A percentile compares a stretch with the other conserved stretches of the same genome.
These are phyloP conservation scores for Tolypocladium album DNA, from an alignment of 2,329 filamentous ascomycete genomes.

Conservation along the genomic window DNA sequence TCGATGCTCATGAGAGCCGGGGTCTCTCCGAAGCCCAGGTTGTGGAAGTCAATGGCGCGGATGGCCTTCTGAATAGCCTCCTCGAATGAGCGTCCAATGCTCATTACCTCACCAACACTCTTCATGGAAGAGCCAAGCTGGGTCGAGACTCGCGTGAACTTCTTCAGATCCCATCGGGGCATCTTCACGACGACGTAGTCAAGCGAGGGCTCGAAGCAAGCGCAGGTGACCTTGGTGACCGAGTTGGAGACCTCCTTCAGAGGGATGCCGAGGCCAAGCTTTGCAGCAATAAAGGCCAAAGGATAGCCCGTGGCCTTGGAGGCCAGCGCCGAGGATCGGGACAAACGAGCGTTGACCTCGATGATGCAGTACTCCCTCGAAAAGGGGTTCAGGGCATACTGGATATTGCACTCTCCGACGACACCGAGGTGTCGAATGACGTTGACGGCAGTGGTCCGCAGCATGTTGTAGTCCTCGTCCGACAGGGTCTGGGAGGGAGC, in stretches of 20 bases:
- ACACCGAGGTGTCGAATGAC: slow-evolving; percentile 95
- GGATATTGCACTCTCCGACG: slow-evolving; percentile 97
- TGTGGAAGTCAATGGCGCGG: slow-evolving; percentile 87
- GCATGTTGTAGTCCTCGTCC: slow-evolving; percentile 98
- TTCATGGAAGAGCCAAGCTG: slow-evolving; percentile 98
- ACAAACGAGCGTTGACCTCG: slow-evolving; percentile 94
- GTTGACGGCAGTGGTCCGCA: slow-evolving; percentile 91
- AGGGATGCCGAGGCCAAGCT: slow-evolving; percentile 88
- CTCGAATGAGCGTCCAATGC: slow-evolving; percentile 91
- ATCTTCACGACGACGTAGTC: slow-evolving; percentile 99
- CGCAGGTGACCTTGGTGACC: slow-evolving; percentile 89
- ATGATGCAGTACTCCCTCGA: slow-evolving; percentile 98
- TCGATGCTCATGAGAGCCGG: slow-evolving; percentile 91
- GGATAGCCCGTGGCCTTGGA: slow-evolving; percentile 97
- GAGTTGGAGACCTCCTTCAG: slow-evolving; percentile 95
- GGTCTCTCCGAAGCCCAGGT: slow-evolving; percentile 88
- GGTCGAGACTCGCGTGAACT: slow-evolving; percentile 94
- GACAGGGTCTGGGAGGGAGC: slow-evolving; percentile 94
- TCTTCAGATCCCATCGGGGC: slow-evolving; percentile 97
- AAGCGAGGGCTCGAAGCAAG: slow-evolving; percentile 95
- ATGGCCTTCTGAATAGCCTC: slow-evolving; percentile 99
- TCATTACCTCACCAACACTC: slow-evolving; percentile 99
- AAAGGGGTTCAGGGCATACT: slow-evolving; percentile 93
- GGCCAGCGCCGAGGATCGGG: slow-evolving; percentile 85
- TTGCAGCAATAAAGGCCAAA: slow-evolving; percentile 90